Percentiles rank a stretch among this genome's conserved stretches.
Conservation (phyloP, 306 rosid species). For the Fagus crenata region DNA sequence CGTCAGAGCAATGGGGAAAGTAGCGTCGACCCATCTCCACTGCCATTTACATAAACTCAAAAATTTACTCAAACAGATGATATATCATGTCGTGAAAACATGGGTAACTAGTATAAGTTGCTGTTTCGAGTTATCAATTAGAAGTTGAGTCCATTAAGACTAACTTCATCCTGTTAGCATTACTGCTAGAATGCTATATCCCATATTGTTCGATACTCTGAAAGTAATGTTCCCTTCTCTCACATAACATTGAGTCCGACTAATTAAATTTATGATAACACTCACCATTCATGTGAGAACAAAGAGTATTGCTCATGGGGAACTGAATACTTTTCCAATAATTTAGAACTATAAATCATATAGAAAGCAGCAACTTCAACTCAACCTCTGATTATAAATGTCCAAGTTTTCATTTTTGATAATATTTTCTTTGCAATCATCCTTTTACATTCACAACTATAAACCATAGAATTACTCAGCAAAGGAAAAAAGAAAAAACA, state of each 20-base stretch:
- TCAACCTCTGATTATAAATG: no score
- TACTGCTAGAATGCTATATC: background rate
- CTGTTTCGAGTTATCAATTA: background rate
- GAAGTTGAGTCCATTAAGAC: background rate
- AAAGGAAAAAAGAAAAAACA: background rate
- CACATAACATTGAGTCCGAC: no score
- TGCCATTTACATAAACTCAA: conserved; percentile 35
- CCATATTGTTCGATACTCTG: background rate
- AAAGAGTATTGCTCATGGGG: no score
- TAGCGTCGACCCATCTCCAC: conserved; percentile 80
- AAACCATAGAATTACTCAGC: no score
- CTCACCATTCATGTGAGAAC: no score
- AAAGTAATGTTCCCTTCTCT: no score
- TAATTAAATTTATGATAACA: no score
- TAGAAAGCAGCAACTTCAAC: background rate
- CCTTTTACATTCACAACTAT: no score
- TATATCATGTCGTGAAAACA: background rate
- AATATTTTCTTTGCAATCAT: background rate
- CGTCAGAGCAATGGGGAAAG: conserved; percentile 94
- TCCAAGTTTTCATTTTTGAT: background rate
- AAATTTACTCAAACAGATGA: conserved; percentile 16
- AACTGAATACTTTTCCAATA: no score
- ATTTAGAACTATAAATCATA: background rate
- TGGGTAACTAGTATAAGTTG: conserved; percentile 10
- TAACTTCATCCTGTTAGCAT: background rate